A percentile compares a stretch with the other conserved stretches of the same genome.
Conservation (phyloP, 208 protist species). For the Herpetomonas muscarum region DNA sequence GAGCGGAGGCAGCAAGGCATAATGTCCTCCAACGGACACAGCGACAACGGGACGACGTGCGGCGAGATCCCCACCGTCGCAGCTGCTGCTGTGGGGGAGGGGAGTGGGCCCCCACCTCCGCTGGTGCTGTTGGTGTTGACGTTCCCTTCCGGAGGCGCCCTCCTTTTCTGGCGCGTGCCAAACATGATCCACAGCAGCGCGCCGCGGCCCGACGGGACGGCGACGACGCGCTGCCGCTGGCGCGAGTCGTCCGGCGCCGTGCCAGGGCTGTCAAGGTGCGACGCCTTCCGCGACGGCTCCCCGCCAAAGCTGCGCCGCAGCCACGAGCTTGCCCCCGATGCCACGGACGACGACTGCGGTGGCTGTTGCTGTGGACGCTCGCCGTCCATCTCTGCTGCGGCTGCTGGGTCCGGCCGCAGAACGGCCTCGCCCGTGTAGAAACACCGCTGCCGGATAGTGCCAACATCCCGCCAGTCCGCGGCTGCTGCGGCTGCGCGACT, state of each 20-base stretch:
- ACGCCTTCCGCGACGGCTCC: too few relatives aligned
- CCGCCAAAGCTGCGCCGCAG: too few relatives aligned
- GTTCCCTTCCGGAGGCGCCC: conserved; percentile 1
- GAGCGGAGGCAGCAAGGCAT: conserved; percentile 10
- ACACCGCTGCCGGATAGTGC: neutral
- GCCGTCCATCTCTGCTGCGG: too few relatives aligned
- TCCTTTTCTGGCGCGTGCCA: too few relatives aligned
- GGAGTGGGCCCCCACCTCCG: neutral
- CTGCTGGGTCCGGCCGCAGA: neutral
- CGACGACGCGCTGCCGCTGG: too few relatives aligned
- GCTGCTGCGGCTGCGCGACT: neutral
- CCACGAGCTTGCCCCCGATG: too few relatives aligned
- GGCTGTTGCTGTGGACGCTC: too few relatives aligned
- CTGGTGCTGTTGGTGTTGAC: conserved; percentile 10
- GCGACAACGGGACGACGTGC: neutral
- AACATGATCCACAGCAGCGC: too few relatives aligned
- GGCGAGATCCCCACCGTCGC: conserved; percentile 8
- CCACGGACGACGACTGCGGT: neutral
- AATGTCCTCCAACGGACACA: conserved; percentile 10
- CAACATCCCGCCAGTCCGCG: neutral
- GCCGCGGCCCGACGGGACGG: too few relatives aligned
- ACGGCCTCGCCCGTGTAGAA: neutral
- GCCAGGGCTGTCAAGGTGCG: too few relatives aligned
- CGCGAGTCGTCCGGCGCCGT: too few relatives aligned
- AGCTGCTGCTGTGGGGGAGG: conserved; percentile 9